Conservation (phyloP, 164 flowering plant species). For the Vitis labrusca region DNA sequence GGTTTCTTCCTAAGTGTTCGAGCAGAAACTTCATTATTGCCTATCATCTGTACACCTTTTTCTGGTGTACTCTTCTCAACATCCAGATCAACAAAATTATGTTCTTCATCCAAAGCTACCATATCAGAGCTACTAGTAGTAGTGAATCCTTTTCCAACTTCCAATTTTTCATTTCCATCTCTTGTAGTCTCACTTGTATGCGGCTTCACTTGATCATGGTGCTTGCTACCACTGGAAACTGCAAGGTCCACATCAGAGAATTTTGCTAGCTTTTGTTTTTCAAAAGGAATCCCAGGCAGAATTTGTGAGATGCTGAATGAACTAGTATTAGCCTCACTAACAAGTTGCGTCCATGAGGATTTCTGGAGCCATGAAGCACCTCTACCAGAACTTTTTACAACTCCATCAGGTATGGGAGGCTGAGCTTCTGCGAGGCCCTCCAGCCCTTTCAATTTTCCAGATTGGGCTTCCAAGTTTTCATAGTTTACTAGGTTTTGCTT, state of each 20-base stretch:
- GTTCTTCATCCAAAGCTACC: constrained; percentile 6
- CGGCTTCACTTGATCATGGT: constrained; percentile 4
- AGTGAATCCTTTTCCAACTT: constrained; percentile 6
- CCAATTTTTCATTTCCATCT: constrained; percentile 10
- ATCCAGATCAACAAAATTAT: constrained; percentile 2
- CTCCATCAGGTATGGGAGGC: constrained; percentile 8
- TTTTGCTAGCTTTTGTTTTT: constrained; percentile 20
- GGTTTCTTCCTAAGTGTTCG: not conserved
- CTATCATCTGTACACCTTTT: constrained; percentile 3
- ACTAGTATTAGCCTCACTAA: constrained; percentile 32
- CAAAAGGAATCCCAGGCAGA: constrained; percentile 29
- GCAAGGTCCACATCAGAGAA: constrained; percentile 5
- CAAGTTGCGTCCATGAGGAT: constrained; percentile 67
- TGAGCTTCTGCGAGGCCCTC: constrained; percentile 23
- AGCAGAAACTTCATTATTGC: constrained; percentile 10
- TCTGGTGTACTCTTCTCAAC: not conserved
- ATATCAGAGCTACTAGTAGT: constrained; percentile 1
- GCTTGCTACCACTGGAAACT: not conserved
- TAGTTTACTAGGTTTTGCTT: not conserved
- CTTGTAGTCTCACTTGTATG: constrained; percentile 6
- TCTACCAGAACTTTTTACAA: constrained; percentile 19
- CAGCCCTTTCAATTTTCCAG: not conserved
- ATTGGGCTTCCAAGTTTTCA: constrained; percentile 9
- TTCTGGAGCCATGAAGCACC: constrained; percentile 58
- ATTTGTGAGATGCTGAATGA: constrained; percentile 67